Conservation (phyloP, 495 filamentous ascomycete species). For the Penicillium odoratum region DNA sequence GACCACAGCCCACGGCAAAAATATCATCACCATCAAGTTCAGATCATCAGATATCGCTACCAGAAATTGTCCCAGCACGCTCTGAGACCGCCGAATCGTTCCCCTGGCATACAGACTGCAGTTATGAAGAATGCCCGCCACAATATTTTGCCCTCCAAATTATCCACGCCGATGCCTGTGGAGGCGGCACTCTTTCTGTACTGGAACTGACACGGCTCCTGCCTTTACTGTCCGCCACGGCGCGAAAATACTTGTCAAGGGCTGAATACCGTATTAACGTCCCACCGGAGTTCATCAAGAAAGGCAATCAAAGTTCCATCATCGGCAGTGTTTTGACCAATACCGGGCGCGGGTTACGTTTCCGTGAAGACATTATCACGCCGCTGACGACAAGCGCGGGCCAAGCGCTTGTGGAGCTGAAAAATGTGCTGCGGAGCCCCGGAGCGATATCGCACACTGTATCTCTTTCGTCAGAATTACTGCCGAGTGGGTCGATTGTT, state of each 20-base stretch:
- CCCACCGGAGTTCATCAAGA: conserved; percentile 35
- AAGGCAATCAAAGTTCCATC: conserved; percentile 1
- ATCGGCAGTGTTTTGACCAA: too few relatives aligned
- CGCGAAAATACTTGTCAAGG: conserved; percentile 13
- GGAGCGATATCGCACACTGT: conserved; percentile 3
- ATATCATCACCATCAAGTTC: too few relatives aligned
- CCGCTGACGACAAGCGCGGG: conserved; percentile 19
- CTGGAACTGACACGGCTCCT: conserved; percentile 24
- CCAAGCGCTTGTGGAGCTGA: conserved; percentile 27
- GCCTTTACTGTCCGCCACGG: conserved; percentile 15
- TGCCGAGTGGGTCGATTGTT: conserved; percentile 30
- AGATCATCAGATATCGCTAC: too few relatives aligned
- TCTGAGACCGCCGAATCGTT: conserved; percentile 37
- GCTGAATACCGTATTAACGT: conserved; percentile 30
- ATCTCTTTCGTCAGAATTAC: conserved; percentile 18
- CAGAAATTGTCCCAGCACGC: conserved; percentile 23
- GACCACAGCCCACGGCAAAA: conserved; percentile 9
- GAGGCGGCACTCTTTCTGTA: conserved; percentile 37
- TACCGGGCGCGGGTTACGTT: too few relatives aligned
- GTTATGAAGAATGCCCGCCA: conserved; percentile 35
- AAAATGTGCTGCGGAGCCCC: conserved; percentile 5
- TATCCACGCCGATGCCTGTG: conserved; percentile 30
- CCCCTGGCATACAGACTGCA: conserved; percentile 32
- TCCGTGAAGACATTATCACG: conserved; percentile 30
- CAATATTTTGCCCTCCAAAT: conserved; percentile 41